Base-by-base conservation (phyloP, 73 alveolate species). In the Paramecium sonneborni region DNA sequence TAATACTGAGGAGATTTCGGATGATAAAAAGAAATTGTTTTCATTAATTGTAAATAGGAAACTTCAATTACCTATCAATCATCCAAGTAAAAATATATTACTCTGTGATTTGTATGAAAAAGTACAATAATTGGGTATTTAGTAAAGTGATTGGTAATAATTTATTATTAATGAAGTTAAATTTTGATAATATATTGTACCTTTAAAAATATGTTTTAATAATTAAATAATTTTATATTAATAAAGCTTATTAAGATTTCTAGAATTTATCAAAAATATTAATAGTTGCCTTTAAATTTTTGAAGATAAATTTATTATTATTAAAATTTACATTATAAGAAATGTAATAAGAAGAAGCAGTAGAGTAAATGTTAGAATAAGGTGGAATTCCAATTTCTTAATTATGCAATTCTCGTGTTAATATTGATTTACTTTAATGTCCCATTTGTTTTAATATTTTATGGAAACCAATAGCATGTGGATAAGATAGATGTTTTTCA, bases 391-490 rank as follows among this genome's bases (percentile, higher is more conserved):
- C 90, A 15, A 79, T 38, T 4, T 43, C 69, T 11, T 34, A 37
- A 26, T 26, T 79, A 30, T 46, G 28, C 74, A 21, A 79, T 18
- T 79, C 90, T 8, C 39, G 32, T 38, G 90, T 79, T 38, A 62
- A 79, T 34, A 62, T 79, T 20, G 90, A 79, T 24, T 62, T 38
- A 37, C 72, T 79, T 9, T 12, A 23, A 79, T 79, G 90, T 18
- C 90, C 90, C 15, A 79, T 79, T 18, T 79, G 90, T 79, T 46
- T 79, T 18, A 79, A 79, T 44, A 34, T 79, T 23, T 32, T 79
- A 20, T 79, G 90, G 90, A 79, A 79, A 43, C 90, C 90, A 9
- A 39, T 79, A 3, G 90, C 90, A n/a, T 79, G 90, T 79, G 90
- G 90, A 10, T 44, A 79, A 43, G 90, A 79, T 24, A 79, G 74